Conservation (phyloP, 352 stramenopile genomes). For the Paralagenidium karlingii region DNA sequence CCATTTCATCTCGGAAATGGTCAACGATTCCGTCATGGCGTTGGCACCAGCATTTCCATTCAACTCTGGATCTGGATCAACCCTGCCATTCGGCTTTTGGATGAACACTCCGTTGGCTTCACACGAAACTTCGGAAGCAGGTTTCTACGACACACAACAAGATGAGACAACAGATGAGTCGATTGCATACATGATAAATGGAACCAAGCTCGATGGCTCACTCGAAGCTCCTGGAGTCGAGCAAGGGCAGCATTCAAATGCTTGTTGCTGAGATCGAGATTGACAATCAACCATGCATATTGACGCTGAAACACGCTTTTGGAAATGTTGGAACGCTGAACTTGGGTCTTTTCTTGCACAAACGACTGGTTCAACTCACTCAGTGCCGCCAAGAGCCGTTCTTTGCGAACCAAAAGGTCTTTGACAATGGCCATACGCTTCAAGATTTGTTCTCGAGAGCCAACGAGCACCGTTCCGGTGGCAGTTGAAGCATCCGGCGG, state of each 20-base stretch:
- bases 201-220: too few relatives aligned
- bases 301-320: slow-evolving; percentile 25
- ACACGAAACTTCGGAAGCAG: too few relatives aligned
- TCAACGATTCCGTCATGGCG: too few relatives aligned
- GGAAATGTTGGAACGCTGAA: slow-evolving; percentile 8
- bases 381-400: slow-evolving; percentile 36
- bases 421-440: slow-evolving; percentile 24
- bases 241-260: slow-evolving; percentile 38
- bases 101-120: too few relatives aligned
- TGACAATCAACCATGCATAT: slow-evolving; percentile 50
- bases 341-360: slow-evolving; percentile 3
- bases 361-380: slow-evolving; percentile 24
- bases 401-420: slow-evolving; percentile 58
- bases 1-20: too few relatives aligned
- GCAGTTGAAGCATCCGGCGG: too few relatives aligned
- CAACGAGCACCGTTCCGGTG: background rate
- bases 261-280: slow-evolving; percentile 52
- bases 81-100: too few relatives aligned
- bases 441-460: background rate
- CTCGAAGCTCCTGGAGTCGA: slow-evolving; percentile 53
- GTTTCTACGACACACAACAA: too few relatives aligned
- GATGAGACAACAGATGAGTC: too few relatives aligned
- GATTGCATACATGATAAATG: too few relatives aligned
- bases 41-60: too few relatives aligned
- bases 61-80: too few relatives aligned